A percentile compares a stretch with the other conserved stretches of the same genome.
phyloP scores from a whole-genome alignment of 1,139 yeast genomes.

The Diutina scorzettiae region DNA sequence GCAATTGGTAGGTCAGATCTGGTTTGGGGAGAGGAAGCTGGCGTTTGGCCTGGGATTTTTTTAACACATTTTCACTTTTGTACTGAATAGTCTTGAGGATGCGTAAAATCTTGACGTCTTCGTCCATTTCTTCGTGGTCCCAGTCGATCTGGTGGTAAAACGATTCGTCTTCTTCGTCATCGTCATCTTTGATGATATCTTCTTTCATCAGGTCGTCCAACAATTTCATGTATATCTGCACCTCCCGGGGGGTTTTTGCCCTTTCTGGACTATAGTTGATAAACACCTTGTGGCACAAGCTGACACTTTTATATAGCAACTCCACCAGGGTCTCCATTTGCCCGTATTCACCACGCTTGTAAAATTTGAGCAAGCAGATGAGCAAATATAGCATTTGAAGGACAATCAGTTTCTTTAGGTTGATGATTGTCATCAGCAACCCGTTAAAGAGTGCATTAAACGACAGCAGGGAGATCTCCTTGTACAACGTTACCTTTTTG shows the following conservation, averaged over 20 bases:
- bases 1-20: background rate
- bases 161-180: conserved; percentile 22
- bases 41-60: background rate
- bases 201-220: conserved; percentile 27
- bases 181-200: conserved; percentile 24
- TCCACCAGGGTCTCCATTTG: background rate
- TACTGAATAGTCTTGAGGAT: conserved; percentile 32
- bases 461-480: conserved; percentile 26
- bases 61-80: conserved; percentile 12
- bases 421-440: conserved; percentile 32
- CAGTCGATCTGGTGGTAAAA: conserved; percentile 27
- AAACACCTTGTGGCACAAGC: conserved; percentile 22
- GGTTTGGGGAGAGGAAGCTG: conserved; percentile 1
- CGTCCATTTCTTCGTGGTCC: conserved; percentile 41
- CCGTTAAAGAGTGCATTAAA: conserved; percentile 34
- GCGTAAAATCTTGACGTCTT: conserved; percentile 34
- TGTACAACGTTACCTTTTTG: conserved; percentile 7
- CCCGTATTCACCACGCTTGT: conserved; percentile 1
- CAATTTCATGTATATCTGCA: background rate
- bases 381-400: conserved; percentile 34
- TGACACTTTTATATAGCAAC: background rate
- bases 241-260: background rate
- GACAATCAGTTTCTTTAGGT: conserved; percentile 31
- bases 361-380: conserved; percentile 27
- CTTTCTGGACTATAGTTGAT: conserved; percentile 22